Evolutionary conservation across 495 filamentous ascomycete species (phyloP), one percentile per base, ranked within the genome.

Genomic region (Podospora tetraspora): DNA sequence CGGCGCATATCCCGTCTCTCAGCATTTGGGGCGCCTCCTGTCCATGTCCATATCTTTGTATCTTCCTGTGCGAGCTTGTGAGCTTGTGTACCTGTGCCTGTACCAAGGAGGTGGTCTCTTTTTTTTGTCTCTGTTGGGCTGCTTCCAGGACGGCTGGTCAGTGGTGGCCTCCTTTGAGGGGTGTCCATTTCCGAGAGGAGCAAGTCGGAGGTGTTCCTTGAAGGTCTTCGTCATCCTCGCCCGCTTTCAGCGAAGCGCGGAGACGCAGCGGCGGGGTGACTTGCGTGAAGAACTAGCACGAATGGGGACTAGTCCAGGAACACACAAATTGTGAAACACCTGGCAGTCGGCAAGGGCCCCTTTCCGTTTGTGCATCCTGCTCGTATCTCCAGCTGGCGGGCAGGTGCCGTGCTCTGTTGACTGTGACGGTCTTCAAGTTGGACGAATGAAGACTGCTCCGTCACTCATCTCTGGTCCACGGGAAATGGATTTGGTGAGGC

Each of bases 311-410:
- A 74, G 74, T 37, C 66, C 74, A 77, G 72, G 75, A 74, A 76
- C 74, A 74, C 70, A 32, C 52, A 66, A 60, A 70, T 22, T 70
- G 73, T 77, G 72, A 76, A 76, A 76, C 69, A 69, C 59, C 61
- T 25, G 34, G 13, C 34, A 34, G 32, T 12, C 32, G 32, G 32
- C 32, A 34, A 12, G 8, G 32, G 29, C 29, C 29, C 29, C 29
- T 30, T 30, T 8, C 29, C 9, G 29, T 9, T 10, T 30, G 29
- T 30, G 0, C 29, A 30, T 30, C 34, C 16, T 37, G 34, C 4
- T 7, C 2, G 5, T 19, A 52, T 52, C 16, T 19, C 37, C 37
- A 52, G 37, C 16, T 52, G 37, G 37, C 37, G 1, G 16, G 1
- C 37, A 52, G 37, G 37, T 52, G 37, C 19, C 37, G 1, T 52